phyloP scores from a whole-genome alignment of 768 basidiomycete genomes.

The Tylopilus balloui region DNA sequence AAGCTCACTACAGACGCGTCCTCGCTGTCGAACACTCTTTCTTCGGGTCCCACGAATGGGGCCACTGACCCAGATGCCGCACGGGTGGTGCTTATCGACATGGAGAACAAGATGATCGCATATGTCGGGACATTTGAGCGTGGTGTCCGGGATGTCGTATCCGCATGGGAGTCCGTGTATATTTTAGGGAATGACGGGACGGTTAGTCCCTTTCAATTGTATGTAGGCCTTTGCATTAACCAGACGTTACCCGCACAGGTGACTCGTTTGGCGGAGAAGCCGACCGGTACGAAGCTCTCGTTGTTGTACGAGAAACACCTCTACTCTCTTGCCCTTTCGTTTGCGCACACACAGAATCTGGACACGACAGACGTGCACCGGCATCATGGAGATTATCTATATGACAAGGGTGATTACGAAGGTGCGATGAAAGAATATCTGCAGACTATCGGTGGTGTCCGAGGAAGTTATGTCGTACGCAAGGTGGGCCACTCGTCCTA shows the following conservation, averaged over 20 bases:
- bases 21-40: constrained; percentile 6
- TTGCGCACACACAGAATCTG: constrained; percentile 77
- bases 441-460: constrained; percentile 82
- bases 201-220: constrained; percentile 38
- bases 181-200: constrained; percentile 75
- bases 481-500: constrained; percentile 52
- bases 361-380: constrained; percentile 87
- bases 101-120: constrained; percentile 86
- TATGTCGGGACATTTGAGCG: constrained; percentile 77
- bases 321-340: constrained; percentile 75
- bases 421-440: constrained; percentile 90
- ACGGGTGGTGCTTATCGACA: constrained; percentile 83
- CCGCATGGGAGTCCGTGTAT: constrained; percentile 77
- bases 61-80: constrained; percentile 54
- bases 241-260: constrained; percentile 39
- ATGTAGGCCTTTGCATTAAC: background rate
- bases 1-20: constrained; percentile 18
- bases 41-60: constrained; percentile 37
- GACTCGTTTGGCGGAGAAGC: constrained; percentile 65
- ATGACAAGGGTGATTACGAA: constrained; percentile 88
- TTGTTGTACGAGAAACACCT: constrained; percentile 76
- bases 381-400: constrained; percentile 89
- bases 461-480: constrained; percentile 94
- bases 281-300: constrained; percentile 80
- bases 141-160: constrained; percentile 80